These are phyloP conservation scores for Globisporangium megalacanthum DNA, from an alignment of 352 stramenopile genomes.

Conservation along the genomic window DNA sequence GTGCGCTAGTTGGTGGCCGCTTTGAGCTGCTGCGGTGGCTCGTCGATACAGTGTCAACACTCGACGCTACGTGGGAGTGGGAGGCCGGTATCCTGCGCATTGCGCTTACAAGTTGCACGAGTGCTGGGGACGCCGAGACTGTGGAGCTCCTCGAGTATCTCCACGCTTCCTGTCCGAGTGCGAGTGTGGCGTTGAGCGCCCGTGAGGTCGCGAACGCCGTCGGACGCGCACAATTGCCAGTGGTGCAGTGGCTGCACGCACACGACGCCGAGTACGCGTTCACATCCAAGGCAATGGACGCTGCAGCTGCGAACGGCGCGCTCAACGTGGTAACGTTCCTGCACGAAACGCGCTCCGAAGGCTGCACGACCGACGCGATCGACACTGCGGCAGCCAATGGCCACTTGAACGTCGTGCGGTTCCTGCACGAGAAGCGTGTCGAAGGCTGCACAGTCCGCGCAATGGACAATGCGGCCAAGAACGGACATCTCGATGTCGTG, in stretches of 20 bases:
- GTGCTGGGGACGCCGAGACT: not conserved
- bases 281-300: slow-evolving; percentile 10
- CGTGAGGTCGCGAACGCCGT: not conserved
- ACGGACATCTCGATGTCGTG: slow-evolving; percentile 7
- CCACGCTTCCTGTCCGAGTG: not conserved
- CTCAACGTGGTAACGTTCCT: slow-evolving; percentile 11
- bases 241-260: slow-evolving; percentile 6
- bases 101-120: slow-evolving; percentile 1
- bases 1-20: not conserved
- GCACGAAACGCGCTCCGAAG: slow-evolving; percentile 7
- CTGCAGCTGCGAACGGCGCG: slow-evolving; percentile 6
- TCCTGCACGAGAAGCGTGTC: slow-evolving; percentile 8
- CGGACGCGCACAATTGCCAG: not conserved
- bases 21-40: slow-evolving; percentile 8
- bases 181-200: slow-evolving; percentile 1
- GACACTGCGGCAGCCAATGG: slow-evolving; percentile 4
- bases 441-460: slow-evolving; percentile 12
- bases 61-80: slow-evolving; percentile 2
- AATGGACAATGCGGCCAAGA: slow-evolving; percentile 11
- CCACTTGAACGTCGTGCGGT: slow-evolving; percentile 9
- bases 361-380: slow-evolving; percentile 11
- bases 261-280: slow-evolving; percentile 7
- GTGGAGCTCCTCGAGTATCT: slow-evolving; percentile 10
- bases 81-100: slow-evolving; percentile 5
- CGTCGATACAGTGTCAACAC: not conserved